Conservation (phyloP, 805 yeast species). For the Saccharomycopsis sp. region DNA sequence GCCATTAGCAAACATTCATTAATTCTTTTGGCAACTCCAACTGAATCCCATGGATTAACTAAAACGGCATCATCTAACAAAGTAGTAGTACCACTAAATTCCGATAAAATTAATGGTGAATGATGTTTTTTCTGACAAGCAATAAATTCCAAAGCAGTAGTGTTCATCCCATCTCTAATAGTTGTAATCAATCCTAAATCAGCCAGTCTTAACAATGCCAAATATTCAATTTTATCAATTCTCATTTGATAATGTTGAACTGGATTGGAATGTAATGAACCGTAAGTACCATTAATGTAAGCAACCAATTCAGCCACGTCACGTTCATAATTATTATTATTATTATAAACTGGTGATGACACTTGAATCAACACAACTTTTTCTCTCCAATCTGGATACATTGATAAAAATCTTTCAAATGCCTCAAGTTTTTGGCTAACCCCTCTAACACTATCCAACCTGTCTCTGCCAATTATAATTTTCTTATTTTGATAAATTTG, state of each 20-base stretch:
- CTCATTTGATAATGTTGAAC: constrained; percentile 90
- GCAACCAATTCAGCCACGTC: constrained; percentile 78
- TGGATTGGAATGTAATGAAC: constrained; percentile 76
- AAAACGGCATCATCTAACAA: constrained; percentile 66
- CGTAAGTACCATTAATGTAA: constrained; percentile 78
- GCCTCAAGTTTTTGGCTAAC: constrained; percentile 91
- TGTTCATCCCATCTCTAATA: constrained; percentile 93
- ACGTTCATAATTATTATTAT: constrained; percentile 45
- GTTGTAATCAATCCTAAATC: constrained; percentile 86
- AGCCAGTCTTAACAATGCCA: constrained; percentile 81
- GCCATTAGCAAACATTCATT: constrained; percentile 58
- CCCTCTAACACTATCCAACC: constrained; percentile 87
- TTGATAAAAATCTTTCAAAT: constrained; percentile 75
- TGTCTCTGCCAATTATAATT: constrained; percentile 88
- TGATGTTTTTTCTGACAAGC: constrained; percentile 68
- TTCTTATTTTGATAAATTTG: constrained; percentile 58
- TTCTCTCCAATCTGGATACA: constrained; percentile 89
- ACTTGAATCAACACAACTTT: constrained; percentile 88
- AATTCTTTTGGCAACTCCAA: constrained; percentile 83
- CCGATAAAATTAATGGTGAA: constrained; percentile 81
- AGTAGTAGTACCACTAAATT: constrained; percentile 84
- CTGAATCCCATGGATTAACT: constrained; percentile 96
- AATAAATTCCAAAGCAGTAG: constrained; percentile 88
- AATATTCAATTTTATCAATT: constrained; percentile 79
- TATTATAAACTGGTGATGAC: constrained; percentile 66